Conservation (phyloP, 1,284 basidiomycete genomes). For the Rhodotorula glutinis region DNA sequence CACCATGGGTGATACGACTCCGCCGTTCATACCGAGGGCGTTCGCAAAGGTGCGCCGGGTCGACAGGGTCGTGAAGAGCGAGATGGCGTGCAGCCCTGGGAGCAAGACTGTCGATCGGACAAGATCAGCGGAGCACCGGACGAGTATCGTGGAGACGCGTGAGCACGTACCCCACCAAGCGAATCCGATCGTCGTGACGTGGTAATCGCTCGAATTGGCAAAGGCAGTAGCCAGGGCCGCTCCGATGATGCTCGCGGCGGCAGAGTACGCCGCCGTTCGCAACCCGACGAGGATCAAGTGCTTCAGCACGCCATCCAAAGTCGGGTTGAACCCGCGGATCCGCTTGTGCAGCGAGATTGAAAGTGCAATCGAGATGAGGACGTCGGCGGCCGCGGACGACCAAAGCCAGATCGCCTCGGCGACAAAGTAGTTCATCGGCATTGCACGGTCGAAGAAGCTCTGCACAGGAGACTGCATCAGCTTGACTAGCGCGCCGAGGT, state of each 20-base stretch:
- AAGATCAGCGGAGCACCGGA: background rate
- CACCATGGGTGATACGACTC: background rate
- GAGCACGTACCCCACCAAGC: slow-evolving; percentile 21
- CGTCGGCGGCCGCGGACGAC: slow-evolving; percentile 14
- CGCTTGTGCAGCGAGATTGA: slow-evolving; percentile 12
- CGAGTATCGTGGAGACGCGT: no score
- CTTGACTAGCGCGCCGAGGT: no score
- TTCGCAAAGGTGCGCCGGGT: slow-evolving; percentile 5
- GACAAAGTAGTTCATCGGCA: slow-evolving; percentile 3
- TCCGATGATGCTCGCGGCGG: slow-evolving; percentile 6
- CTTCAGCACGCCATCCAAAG: slow-evolving; percentile 10
- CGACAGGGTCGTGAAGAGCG: slow-evolving; percentile 25
- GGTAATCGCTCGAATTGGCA: background rate
- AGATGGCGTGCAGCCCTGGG: slow-evolving; percentile 27
- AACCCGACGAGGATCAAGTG: slow-evolving; percentile 19
- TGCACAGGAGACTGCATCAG: background rate
- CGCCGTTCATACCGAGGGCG: slow-evolving; percentile 3
- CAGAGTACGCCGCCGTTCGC: slow-evolving; percentile 21
- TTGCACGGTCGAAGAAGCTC: background rate
- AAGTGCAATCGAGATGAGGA: slow-evolving; percentile 24
- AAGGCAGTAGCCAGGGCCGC: slow-evolving; percentile 8
- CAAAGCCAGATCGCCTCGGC: slow-evolving; percentile 22
- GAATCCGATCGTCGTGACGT: slow-evolving; percentile 5
- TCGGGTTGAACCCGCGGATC: slow-evolving; percentile 24
- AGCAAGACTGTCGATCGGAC: slow-evolving; percentile 7